These are phyloP conservation scores for Syncephalastrum contaminatum DNA, from an alignment of 371 early-diverging fungal species.

Conservation along the genomic window DNA sequence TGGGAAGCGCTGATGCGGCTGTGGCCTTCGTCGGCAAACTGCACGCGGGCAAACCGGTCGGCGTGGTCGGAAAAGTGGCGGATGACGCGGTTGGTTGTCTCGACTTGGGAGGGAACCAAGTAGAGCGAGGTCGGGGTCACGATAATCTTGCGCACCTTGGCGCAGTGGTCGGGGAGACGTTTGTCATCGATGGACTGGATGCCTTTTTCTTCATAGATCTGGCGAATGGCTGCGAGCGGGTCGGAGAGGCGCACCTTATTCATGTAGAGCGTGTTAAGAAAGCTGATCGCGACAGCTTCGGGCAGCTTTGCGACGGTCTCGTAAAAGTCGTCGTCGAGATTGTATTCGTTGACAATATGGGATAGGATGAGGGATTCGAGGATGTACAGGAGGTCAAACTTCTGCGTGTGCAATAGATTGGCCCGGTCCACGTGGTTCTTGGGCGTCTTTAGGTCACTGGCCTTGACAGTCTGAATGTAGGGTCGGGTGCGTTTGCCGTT, in stretches of 20 bases:
- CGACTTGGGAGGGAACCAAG: constrained; percentile 53
- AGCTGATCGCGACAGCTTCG: constrained; percentile 26
- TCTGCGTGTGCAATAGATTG: background rate
- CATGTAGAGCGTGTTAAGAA: constrained; percentile 32
- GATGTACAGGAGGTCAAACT: constrained; percentile 46
- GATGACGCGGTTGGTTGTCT: constrained; percentile 68
- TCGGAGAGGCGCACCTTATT: constrained; percentile 41
- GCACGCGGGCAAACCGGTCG: constrained; percentile 69
- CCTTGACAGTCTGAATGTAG: constrained; percentile 5
- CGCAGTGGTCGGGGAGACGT: constrained; percentile 51
- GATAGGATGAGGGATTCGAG: constrained; percentile 45
- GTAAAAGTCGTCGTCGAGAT: constrained; percentile 39
- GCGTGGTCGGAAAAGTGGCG: constrained; percentile 45
- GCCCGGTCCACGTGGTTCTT: constrained; percentile 27
- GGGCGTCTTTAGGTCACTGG: constrained; percentile 2
- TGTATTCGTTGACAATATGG: constrained; percentile 39
- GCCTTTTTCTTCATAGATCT: constrained; percentile 20
- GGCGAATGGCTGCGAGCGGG: constrained; percentile 15
- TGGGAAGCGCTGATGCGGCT: constrained; percentile 34
- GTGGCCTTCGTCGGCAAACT: constrained; percentile 66
- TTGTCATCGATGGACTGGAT: constrained; percentile 15
- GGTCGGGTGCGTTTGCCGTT: constrained; percentile 3
- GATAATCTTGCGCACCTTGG: constrained; percentile 56
- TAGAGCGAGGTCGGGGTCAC: constrained; percentile 65
- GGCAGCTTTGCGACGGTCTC: constrained; percentile 17